Evolutionary conservation across 1,284 basidiomycete genomes (phyloP), one percentile per base, ranked within the genome.

Genomic region (Mycocalia duriaeana): DNA sequence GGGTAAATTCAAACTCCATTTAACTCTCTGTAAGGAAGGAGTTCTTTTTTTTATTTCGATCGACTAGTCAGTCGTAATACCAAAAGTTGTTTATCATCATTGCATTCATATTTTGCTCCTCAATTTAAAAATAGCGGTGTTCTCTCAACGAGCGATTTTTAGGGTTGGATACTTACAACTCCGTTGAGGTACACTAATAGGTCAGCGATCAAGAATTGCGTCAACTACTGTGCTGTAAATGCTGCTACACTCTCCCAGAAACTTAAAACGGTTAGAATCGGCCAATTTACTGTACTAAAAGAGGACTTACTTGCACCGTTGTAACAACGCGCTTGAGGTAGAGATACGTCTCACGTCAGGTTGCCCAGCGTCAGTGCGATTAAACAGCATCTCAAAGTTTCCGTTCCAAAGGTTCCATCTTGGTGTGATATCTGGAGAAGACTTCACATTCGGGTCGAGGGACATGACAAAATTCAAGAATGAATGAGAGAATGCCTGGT

Each of bases 391-490:
- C 16, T 34, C 28, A 13, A 34, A 11, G 28, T 16, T 11, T 34
- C 28, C 28, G 16, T 34, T 34, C 28, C 28, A 34, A 11, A 34
- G 11, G 16, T 34, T 34, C 28, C 28, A 34, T 34, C 13, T 16
- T 2, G 28, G 28, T 4, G 28, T 34, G 28, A 34, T 34, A 34
- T 34, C 16, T 3, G 28, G 16, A 3, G 28, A 4, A 4, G 28
- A 34, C 45, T 73, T 70, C 19, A 55, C 42, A 44, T 73, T 72
- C 2, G 72, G 69, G 49, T 73, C 56, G 19, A 61, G 53, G 1
- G 61, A 57, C 38, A 64, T 52, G 0, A 54, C 67, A 39, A 73
- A 66, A 40, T 66, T 58, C n/a, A 69, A 47, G 61, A 73, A 75
- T 0, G 65, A 62, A 44, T 67, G 61, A 3, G 67, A 54, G 44